A percentile compares a stretch with the other conserved stretches of the same genome.
Evolutionary conservation across 179 eudicot genomes (phyloP).

Genomic region (Dionaea muscipula): DNA sequence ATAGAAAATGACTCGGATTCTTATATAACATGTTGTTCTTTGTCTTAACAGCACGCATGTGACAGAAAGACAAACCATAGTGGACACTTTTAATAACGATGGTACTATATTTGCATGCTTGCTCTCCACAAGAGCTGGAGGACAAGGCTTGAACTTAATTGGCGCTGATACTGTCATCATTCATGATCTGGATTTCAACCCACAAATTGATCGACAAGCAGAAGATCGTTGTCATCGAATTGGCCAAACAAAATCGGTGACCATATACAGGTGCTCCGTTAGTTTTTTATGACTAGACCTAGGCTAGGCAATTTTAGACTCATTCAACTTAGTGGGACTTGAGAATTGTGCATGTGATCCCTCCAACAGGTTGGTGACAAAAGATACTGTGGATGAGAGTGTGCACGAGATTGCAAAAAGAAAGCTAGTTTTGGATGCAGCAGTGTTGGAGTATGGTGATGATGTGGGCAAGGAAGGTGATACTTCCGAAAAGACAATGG

Average conservation of each 20-base stretch:
- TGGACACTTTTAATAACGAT: conserved; percentile 72
- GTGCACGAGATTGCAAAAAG: conserved; percentile 79
- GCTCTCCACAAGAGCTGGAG: conserved; percentile 96
- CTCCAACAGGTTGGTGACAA: conserved; percentile 66
- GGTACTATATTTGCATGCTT: conserved; percentile 78
- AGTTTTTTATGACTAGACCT: background rate
- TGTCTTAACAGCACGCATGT: conserved; percentile 72
- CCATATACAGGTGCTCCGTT: conserved; percentile 52
- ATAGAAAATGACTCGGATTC: background rate
- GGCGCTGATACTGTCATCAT: conserved; percentile 97
- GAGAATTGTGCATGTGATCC: background rate
- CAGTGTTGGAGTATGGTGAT: conserved; percentile 58
- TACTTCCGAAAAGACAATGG: conserved; percentile 70
- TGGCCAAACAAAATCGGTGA: conserved; percentile 85
- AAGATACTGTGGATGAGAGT: conserved; percentile 79
- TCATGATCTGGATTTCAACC: conserved; percentile 97
- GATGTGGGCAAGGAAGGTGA: conserved; percentile 52
- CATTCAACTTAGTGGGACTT: background rate
- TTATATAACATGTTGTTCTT: background rate
- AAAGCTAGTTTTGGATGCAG: conserved; percentile 77
- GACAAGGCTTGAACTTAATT: conserved; percentile 80
- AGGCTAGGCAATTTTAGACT: background rate
- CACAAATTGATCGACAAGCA: conserved; percentile 94
- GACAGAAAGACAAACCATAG: conserved; percentile 79
- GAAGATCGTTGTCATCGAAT: conserved; percentile 97